Evolutionary conservation across 2,329 filamentous ascomycete genomes (phyloP).

Genomic region (Colletotrichum sp.): DNA sequence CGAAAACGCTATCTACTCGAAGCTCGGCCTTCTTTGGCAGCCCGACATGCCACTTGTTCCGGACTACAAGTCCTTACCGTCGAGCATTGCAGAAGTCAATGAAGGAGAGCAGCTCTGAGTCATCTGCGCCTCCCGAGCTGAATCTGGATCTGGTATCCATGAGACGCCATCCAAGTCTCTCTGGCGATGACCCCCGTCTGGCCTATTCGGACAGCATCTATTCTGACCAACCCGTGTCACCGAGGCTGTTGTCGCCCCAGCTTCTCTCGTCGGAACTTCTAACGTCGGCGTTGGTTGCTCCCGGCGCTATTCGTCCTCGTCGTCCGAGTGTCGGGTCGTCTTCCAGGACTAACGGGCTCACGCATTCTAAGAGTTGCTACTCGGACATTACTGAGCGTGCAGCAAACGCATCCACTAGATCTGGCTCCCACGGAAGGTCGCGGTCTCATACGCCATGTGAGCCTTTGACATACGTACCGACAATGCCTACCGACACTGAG

Average conservation of each 20-base stretch:
- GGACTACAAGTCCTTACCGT: constrained; percentile 61
- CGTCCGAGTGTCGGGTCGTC: not conserved
- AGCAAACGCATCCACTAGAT: not conserved
- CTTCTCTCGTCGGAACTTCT: not conserved
- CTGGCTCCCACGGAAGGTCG: not conserved
- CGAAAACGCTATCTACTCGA: constrained; percentile 40
- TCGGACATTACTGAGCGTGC: not conserved
- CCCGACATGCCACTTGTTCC: constrained; percentile 55
- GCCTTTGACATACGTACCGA: constrained; percentile 17
- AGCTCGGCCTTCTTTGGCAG: constrained; percentile 59
- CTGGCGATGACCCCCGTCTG: constrained; percentile 40
- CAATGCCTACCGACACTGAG: constrained; percentile 29
- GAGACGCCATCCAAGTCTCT: constrained; percentile 44
- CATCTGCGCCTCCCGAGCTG: constrained; percentile 25
- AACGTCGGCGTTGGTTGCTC: not conserved
- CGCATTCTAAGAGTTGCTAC: not conserved
- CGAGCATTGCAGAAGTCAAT: constrained; percentile 55
- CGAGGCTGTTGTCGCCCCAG: not conserved
- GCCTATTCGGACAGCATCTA: constrained; percentile 56
- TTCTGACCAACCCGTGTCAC: constrained; percentile 33
- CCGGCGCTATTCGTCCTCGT: not conserved
- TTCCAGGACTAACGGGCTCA: not conserved
- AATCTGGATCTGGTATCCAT: constrained; percentile 39
- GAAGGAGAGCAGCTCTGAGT: constrained; percentile 27
- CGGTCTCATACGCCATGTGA: not conserved